Evolutionary conservation across 495 filamentous ascomycete genomes (phyloP), one percentile per base, ranked within the genome.

Genomic region (Penicillium coffeae): DNA sequence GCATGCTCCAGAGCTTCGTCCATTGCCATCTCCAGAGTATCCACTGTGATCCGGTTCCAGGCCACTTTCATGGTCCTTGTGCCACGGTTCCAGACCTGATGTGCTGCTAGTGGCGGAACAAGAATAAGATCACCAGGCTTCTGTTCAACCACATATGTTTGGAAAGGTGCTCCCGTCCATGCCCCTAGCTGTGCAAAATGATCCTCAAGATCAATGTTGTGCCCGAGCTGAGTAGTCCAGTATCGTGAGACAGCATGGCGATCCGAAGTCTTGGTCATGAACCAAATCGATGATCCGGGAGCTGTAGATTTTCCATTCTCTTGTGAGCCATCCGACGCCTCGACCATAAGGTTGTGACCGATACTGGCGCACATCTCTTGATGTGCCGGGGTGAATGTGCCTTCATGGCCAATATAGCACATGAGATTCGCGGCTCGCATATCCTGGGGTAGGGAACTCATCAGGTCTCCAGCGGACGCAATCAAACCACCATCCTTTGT

Each of bases 331-430:
- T 67, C 71, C 7, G 90, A 95, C 1, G 89, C 83, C 50, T 95
- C 87, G 2, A 98, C 89, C 93, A 98, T 98, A 43, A 98, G 85
- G 59, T 98, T 98, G 42, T 98, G 93, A 0, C 93, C 92, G 30
- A 98, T 74, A 48, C 85, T 93, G 13, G 88, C 93, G 68, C 92
- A 98, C 93, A 98, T 98, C 61, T 98, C 93, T 59, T 89, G 84
- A 64, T 98, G 93, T 13, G 90, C 87, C 43, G 93, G 91, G 0
- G 93, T 98, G 60, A 94, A 98, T 2, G 93, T 98, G 0, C 93
- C 93, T 69, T 98, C 93, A 56, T 96, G 93, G 2, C 93, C 93
- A 54, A 96, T 85, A 61, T 98, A 98, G 68, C 91, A 96, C 92
- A 96, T 96, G 59, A 98, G 75, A 48, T 98, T 98, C 51, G 94